Evolutionary conservation across 495 filamentous ascomycete genomes (phyloP), one percentile per base, ranked within the genome.

Genomic region (Emericellopsis terricola): DNA sequence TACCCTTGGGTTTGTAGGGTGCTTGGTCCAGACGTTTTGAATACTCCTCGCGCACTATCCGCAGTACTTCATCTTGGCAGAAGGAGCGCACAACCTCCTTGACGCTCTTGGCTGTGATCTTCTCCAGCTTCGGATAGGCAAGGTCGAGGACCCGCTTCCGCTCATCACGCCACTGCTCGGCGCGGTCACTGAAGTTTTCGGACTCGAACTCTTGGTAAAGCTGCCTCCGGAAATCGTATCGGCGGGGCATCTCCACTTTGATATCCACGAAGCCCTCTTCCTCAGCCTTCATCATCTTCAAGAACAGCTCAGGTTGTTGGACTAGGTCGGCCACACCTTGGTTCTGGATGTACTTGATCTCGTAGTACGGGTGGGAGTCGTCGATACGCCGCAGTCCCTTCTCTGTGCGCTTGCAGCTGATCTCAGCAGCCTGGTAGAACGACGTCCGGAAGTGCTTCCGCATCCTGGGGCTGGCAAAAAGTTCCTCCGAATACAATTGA

Each of bases 261-360:
- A 97, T 77, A 31, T 94, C 82, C 15, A 96, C 66, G 2, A 96
- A 55, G 3, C 85, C 84, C 47, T 96, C 89, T 43, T 83, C 76
- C 54, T 97, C 89, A 3, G 89, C 89, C 49, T 83, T 89, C 47
- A 96, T 72, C 89, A 97, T 97, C 50, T 81, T 78, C 11, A 97
- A 57, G 46, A 81, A 96, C 30, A 91, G 65, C 42, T 92, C 87
- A 8, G 89, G 89, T 13, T 76, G 73, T 15, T 66, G 68, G 5
- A 82, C 80, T 40, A 96, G 72, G 39, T 89, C 77, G 21, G 58
- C 60, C 34, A 94, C 69, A 29, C 75, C 78, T 48, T 93, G 84
- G 43, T 89, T 81, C 24, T 81, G 69, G 13, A 96, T 73, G 40
- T 97, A 97, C 46, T 97, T 97, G 59, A 97, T 86, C 51, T 94